Conservation (phyloP, 306 rosid genomes). For the Citrullus amarus region DNA sequence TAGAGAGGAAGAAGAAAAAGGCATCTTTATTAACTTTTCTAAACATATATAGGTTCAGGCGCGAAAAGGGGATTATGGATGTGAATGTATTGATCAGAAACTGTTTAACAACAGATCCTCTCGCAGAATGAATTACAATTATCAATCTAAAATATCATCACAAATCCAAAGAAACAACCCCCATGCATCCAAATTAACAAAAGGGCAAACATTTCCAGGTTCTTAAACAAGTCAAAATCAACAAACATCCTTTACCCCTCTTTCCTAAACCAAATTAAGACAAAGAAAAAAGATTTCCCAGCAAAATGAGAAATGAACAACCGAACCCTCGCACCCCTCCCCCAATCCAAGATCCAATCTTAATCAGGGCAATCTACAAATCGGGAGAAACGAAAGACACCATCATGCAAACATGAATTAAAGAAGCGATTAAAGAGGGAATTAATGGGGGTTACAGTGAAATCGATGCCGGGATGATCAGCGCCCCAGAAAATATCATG, state of each 20-base stretch:
- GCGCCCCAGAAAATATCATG: constrained; percentile 89
- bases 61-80: neutral
- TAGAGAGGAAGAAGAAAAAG: neutral
- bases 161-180: neutral
- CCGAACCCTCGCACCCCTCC: neutral
- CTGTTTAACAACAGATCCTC: neutral
- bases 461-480: constrained; percentile 95
- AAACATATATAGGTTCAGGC: neutral
- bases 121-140: neutral
- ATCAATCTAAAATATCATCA: neutral
- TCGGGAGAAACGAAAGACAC: neutral
- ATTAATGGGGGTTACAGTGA: constrained; percentile 32
- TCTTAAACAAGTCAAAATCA: neutral
- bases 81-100: neutral
- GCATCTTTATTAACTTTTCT: neutral
- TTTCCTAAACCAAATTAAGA: neutral
- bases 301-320: neutral
- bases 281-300: neutral
- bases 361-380: neutral
- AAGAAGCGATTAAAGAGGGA: neutral
- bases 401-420: neutral
- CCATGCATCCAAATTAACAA: neutral
- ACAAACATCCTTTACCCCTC: neutral
- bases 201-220: neutral
- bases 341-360: neutral